Evolutionary conservation across 2,329 filamentous ascomycete species (phyloP), one percentile per base, ranked within the genome.

Genomic region (Metarhizium guizhouense): DNA sequence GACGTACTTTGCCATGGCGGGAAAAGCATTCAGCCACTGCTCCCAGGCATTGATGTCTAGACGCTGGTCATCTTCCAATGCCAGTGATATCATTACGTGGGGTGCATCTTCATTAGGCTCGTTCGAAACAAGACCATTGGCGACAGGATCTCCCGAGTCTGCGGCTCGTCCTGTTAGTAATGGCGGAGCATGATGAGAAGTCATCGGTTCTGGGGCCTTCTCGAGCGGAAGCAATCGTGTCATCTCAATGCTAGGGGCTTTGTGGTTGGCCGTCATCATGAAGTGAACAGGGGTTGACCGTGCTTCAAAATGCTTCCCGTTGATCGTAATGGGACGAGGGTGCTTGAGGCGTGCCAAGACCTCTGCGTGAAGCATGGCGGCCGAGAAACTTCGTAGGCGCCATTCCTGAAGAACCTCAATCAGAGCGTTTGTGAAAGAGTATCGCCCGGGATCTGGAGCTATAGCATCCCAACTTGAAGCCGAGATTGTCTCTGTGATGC

Each of bases 381-480:
- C 81, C 6, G 81, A 83, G 60, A 80, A 84, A 0, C 74, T 75
- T 54, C 76, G 74, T 10, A 74, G 61, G 29, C 76, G 74, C 81
- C 81, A 83, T 60, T 83, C 79, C 55, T 78, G 74, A 14, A 84
- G 69, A 1, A 83, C 80, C 58, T 83, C 80, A 47, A 83, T 82
- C 14, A 84, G 69, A 25, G 78, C 77, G 54, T 78, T 80, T 3
- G 80, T 83, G 61, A 84, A 84, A 0, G 80, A 83, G 62, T 81
- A 83, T 4, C 79, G 73, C 7, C 81, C 80, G 13, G 81, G 81
- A 56, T 82, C 77, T 0, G 81, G 80, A 11, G 81, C 80, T 53
- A 82, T 82, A 47, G 80, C 79, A 57, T 84, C 80, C 80, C 80
- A 84, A 53, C 80, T 82, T 2, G 80, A 83, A 4, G 81, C 81